Conservation (phyloP, 371 early-diverging fungal species). For the Mucor saturninus region DNA sequence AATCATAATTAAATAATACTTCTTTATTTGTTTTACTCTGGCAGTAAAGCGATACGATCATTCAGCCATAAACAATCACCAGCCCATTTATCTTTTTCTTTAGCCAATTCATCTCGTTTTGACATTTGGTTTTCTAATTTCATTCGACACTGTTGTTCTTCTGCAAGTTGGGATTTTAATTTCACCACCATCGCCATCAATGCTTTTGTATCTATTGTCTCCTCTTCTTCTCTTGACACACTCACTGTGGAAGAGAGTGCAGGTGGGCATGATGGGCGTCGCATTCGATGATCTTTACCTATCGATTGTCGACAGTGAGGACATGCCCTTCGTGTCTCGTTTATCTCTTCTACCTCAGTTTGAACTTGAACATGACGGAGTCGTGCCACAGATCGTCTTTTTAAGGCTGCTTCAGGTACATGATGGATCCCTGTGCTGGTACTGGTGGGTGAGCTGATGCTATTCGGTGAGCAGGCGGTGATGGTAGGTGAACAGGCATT, state of each 20-base stretch:
- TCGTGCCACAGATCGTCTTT: constrained; percentile 37
- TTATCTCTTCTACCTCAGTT: constrained; percentile 14
- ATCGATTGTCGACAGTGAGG: constrained; percentile 36
- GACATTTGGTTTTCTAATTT: constrained; percentile 34
- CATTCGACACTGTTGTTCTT: constrained; percentile 51
- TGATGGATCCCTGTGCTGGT: constrained; percentile 5
- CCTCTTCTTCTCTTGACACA: not conserved
- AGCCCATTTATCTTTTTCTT: constrained; percentile 43
- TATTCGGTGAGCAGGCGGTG: constrained; percentile 14
- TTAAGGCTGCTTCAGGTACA: constrained; percentile 40
- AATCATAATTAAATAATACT: not conserved
- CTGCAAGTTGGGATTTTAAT: constrained; percentile 47
- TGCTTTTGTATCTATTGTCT: constrained; percentile 10
- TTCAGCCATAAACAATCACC: constrained; percentile 42
- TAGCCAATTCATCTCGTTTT: constrained; percentile 24
- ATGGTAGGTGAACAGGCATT: not conserved
- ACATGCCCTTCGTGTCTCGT: constrained; percentile 22
- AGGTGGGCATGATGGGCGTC: constrained; percentile 40
- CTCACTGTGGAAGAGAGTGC: constrained; percentile 24
- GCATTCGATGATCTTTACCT: not conserved
- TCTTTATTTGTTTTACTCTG: constrained; percentile 18
- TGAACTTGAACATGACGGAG: constrained; percentile 47
- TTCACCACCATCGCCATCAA: constrained; percentile 35
- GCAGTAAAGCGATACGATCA: constrained; percentile 38
- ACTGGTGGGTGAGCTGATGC: no score